Percentiles rank a stretch among this genome's conserved stretches.
phyloP scores from a whole-genome alignment of 768 basidiomycete species.

The Mycena chlorophos region DNA sequence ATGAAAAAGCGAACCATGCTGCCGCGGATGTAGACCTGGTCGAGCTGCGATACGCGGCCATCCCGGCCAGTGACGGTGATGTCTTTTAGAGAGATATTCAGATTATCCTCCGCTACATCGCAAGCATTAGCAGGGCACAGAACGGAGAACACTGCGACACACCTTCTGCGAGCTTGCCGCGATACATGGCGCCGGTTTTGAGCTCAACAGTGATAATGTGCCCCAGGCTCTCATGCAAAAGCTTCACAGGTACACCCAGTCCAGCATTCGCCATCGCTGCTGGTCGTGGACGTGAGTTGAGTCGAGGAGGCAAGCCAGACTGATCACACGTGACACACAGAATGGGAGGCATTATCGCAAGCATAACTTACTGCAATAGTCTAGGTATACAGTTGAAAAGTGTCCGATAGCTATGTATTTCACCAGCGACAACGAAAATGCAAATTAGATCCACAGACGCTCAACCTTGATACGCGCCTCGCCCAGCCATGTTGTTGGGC shows the following conservation, averaged over 20 bases:
- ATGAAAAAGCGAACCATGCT: slow-evolving; percentile 99
- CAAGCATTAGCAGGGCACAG: slow-evolving; percentile 2
- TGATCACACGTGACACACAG: neutral
- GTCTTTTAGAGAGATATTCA: slow-evolving; percentile 94
- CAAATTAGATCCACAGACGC: slow-evolving; percentile 1
- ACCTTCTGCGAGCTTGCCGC: slow-evolving; percentile 98
- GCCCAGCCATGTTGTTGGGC: slow-evolving; percentile 40
- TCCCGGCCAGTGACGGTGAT: slow-evolving; percentile 98
- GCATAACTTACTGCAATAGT: neutral
- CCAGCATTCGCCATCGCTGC: slow-evolving; percentile 53
- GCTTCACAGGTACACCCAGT: slow-evolving; percentile 93
- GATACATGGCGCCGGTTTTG: slow-evolving; percentile 95
- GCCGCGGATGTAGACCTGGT: slow-evolving; percentile 98
- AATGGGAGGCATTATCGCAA: neutral
- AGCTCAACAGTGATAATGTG: slow-evolving; percentile 98
- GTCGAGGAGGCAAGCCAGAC: neutral
- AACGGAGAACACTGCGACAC: slow-evolving; percentile 26
- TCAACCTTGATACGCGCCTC: slow-evolving; percentile 38
- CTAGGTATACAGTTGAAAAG: neutral
- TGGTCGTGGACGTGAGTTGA: neutral
- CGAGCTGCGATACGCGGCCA: slow-evolving; percentile 96
- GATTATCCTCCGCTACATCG: slow-evolving; percentile 87
- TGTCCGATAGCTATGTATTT: neutral
- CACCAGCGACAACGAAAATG: slow-evolving; percentile 11
- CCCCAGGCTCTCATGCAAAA: slow-evolving; percentile 93